Evolutionary conservation across 441 rosid genomes (phyloP), one percentile per base, ranked within the genome.

Genomic region (Hypseocharis bilobata): DNA sequence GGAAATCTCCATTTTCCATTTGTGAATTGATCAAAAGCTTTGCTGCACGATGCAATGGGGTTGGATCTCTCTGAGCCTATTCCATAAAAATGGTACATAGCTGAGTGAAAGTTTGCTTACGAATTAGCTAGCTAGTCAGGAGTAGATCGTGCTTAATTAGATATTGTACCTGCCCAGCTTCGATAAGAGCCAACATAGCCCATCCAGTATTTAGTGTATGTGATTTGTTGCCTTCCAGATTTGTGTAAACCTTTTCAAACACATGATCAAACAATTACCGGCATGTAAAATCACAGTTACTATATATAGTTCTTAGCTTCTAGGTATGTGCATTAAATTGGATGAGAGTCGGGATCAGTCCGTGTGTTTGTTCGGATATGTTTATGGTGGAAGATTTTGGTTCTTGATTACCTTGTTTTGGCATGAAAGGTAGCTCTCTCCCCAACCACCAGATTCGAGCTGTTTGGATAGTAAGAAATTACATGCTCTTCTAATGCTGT

Each of bases 391-490:
- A 2, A 2, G 38, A 11, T n/a, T n/a, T n/a, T n/a, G n/a, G 3
- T 10, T 4, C 38, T 47, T 8, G 8, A 68, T n/a, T 7, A 91
- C 95, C 91, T 87, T 87, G 64, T 80, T 78, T 85, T 87, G 89
- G 76, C 92, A 88, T 64, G 96, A 87, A 68, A 88, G 89, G 65
- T 91, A 91, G 75, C 96, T 89, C 81, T 91, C 96, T 81, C 95
- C 98, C 98, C 98, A 92, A 55, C 98, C 96, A 28, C 94, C 98
- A 2, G 89, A 84, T 38, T 85, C 62, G 59, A 74, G 71, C 82
- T 92, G 98, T 80, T 85, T 88, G 40, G 96, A 88, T 66, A 89
- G 68, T 65, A 90, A 68, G 74, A 85, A 89, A 36, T 78, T 69
- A 42, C 86, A 85, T 0, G 91, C 96, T 65, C 60, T 85, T 70